These are phyloP conservation scores for Candolleomyces eurysporus DNA, from an alignment of 768 basidiomycete species.

Conservation along the genomic window DNA sequence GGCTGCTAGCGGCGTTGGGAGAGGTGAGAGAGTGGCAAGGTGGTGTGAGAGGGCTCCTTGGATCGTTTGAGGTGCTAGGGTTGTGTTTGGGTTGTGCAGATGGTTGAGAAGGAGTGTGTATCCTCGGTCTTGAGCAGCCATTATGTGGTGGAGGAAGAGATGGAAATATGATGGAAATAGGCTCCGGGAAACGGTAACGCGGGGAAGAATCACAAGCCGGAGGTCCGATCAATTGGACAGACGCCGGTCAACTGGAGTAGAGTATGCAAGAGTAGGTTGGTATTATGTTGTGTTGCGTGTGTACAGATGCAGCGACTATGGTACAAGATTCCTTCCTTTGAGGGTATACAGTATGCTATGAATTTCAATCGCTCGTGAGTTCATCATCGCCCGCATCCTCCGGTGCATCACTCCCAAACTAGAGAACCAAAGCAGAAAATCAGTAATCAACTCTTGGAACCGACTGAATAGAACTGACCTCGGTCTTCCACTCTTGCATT, in stretches of 20 bases:
- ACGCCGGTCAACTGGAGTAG: neutral
- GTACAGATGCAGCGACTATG: neutral
- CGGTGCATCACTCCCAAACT: neutral
- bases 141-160: conserved; percentile 6
- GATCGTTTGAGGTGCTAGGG: conserved; percentile 46
- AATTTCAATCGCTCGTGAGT: conserved; percentile 10
- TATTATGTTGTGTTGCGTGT: neutral
- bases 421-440: neutral
- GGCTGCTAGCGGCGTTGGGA: conserved; percentile 58
- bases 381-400: conserved; percentile 5
- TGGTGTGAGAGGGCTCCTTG: conserved; percentile 60
- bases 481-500: conserved; percentile 40
- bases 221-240: too few species aligned
- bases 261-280: neutral
- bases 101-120: conserved; percentile 46
- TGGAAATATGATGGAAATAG: too few species aligned
- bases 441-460: neutral
- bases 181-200: too few species aligned
- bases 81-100: conserved; percentile 43
- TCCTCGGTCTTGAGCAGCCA: conserved; percentile 19
- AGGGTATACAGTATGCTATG: neutral
- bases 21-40: conserved; percentile 45
- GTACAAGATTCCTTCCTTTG: neutral
- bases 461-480: conserved; percentile 20
- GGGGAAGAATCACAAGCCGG: too few species aligned